Evolutionary conservation across 352 stramenopile species (phyloP).

Genomic region (Phytophthora multivora): DNA sequence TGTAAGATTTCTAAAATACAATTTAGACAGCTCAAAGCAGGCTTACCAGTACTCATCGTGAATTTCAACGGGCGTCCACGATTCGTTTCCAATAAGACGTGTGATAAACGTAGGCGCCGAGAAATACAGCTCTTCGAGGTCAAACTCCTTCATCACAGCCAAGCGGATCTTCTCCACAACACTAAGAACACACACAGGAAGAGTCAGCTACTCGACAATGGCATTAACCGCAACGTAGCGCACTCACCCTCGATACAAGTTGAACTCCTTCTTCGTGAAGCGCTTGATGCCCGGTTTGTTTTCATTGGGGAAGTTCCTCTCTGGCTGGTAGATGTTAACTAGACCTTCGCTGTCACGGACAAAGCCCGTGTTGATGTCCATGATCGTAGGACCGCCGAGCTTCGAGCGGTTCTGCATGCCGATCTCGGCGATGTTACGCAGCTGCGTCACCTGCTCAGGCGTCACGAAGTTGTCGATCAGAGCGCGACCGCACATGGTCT

Average conservation of each 20-base stretch:
- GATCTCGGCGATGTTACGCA: conserved; percentile 83
- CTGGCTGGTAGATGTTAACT: conserved; percentile 89
- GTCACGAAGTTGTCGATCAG: conserved; percentile 79
- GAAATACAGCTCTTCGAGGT: conserved; percentile 84
- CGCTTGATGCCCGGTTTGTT: conserved; percentile 47
- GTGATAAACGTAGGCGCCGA: conserved; percentile 95
- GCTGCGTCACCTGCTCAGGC: conserved; percentile 60
- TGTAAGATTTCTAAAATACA: neutral
- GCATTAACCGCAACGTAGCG: neutral
- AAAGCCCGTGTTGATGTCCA: conserved; percentile 92
- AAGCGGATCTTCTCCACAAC: conserved; percentile 83
- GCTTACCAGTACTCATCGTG: conserved; percentile 93
- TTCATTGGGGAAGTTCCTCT: conserved; percentile 39
- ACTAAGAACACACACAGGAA: conserved; percentile 33
- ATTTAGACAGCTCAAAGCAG: neutral
- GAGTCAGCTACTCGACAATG: neutral
- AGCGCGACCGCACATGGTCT: conserved; percentile 66
- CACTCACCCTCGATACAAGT: conserved; percentile 72
- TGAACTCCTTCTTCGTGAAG: conserved; percentile 86
- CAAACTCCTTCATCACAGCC: conserved; percentile 82
- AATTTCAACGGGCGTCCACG: conserved; percentile 76
- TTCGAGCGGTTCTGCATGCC: conserved; percentile 79
- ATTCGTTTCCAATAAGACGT: conserved; percentile 82
- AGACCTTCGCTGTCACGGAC: conserved; percentile 86
- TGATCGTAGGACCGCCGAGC: conserved; percentile 89